Evolutionary conservation across 441 rosid genomes (phyloP).

Genomic region (Raphanus hybrid): DNA sequence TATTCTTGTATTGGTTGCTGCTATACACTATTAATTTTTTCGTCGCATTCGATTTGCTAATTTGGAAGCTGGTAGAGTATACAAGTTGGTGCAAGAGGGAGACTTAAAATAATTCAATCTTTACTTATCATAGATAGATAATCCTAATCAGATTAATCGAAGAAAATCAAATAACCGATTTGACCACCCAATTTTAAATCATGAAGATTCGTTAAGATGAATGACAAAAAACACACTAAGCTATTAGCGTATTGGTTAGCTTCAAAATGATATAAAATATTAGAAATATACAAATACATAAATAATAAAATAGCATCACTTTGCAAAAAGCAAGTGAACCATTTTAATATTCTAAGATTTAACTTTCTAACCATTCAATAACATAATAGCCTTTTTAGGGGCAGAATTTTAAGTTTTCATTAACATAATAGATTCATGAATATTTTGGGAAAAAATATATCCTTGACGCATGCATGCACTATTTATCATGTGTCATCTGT

Average conservation of each 20-base stretch:
- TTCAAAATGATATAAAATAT: background rate
- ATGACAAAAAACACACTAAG: slow-evolving; percentile 19
- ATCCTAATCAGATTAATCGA: background rate
- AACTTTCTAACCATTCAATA: background rate
- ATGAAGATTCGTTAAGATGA: slow-evolving; percentile 20
- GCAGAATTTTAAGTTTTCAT: background rate
- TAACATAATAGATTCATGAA: slow-evolving; percentile 11
- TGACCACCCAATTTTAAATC: slow-evolving; percentile 5
- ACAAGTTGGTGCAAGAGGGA: slow-evolving; percentile 26
- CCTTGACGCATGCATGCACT: slow-evolving; percentile 9
- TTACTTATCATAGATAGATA: background rate
- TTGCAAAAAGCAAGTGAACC: background rate
- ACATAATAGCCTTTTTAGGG: background rate
- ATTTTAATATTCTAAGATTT: background rate
- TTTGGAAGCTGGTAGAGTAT: slow-evolving; percentile 20
- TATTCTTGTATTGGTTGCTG: slow-evolving; percentile 23
- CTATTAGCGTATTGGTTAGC: slow-evolving; percentile 18
- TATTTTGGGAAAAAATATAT: background rate
- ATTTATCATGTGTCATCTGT: background rate
- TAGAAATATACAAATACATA: background rate
- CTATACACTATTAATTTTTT: slow-evolving; percentile 7
- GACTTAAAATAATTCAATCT: background rate
- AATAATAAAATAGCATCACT: background rate
- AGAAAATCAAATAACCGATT: slow-evolving; percentile 14
- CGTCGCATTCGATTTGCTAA: slow-evolving; percentile 30